These are phyloP conservation scores for Rhizopus sp. DNA, from an alignment of 371 early-diverging fungal genomes.

Conservation along the genomic window DNA sequence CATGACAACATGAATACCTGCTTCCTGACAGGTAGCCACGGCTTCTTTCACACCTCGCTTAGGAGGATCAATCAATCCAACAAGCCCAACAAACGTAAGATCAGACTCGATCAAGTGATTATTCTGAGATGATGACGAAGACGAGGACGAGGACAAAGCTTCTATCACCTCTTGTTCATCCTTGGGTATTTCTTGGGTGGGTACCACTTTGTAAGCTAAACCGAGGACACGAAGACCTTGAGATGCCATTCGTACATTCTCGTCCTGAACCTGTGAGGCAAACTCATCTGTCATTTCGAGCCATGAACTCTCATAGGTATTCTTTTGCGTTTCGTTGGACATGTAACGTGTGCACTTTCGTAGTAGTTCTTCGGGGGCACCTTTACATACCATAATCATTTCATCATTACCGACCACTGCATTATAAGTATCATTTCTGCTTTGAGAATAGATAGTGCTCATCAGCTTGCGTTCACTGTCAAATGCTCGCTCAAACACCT, in stretches of 20 bases:
- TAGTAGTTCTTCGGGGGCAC: conserved; percentile 89
- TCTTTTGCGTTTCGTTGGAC: conserved; percentile 14
- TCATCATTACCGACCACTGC: conserved; percentile 10
- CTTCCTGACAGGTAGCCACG: conserved; percentile 81
- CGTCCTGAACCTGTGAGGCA: conserved; percentile 67
- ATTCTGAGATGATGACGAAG: conserved; percentile 8
- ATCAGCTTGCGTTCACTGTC: conserved; percentile 90
- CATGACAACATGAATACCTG: conserved; percentile 93
- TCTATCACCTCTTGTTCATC: conserved; percentile 6
- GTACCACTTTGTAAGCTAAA: conserved; percentile 48
- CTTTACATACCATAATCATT: conserved; percentile 72
- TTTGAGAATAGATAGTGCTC: conserved; percentile 67
- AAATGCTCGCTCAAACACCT: conserved; percentile 62
- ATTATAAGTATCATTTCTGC: conserved; percentile 8
- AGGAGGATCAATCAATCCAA: conserved; percentile 94
- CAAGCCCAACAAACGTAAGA: conserved; percentile 83
- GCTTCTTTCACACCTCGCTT: conserved; percentile 75
- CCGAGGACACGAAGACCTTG: conserved; percentile 72
- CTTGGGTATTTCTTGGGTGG: neutral
- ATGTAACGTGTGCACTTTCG: conserved; percentile 63
- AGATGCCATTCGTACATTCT: conserved; percentile 79
- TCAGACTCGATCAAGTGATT: conserved; percentile 62
- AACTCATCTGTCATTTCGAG: conserved; percentile 59
- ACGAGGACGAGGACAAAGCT: neutral
- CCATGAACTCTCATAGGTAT: conserved; percentile 17